Evolutionary conservation across 1,284 basidiomycete species (phyloP), one percentile per base, ranked within the genome.

Genomic region (Retiboletus fuscus): DNA sequence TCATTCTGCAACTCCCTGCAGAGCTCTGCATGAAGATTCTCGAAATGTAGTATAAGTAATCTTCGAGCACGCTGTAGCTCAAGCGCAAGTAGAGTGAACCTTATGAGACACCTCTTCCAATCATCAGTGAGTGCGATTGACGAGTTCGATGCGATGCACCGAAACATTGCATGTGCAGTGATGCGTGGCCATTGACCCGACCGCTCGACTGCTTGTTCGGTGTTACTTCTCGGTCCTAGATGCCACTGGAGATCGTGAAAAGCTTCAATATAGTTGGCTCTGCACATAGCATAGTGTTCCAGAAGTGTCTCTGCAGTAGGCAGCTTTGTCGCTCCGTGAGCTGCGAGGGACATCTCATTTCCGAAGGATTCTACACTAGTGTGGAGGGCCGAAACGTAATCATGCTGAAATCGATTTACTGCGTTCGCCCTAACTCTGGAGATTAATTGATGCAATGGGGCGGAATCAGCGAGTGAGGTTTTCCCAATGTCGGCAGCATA

Each of bases 1-100:
- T 49, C 72, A 53, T 85, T 84, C 28, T 77, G 69, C 2, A 81
- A 63, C 67, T 87, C 87, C 73, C 78, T 83, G 24, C 43, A 69
- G 55, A 83, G 77, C 2, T 85, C 84, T 30, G 82, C 79, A 1
- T 68, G 15, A 7, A 69, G 71, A 16, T 66, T 67, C 2, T 57
- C 64, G 3, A 72, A 16, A 3, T 5, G 26, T 11, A 77, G 26
- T 26, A 20, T 61, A 34, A 77, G 66, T 8, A 76, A 22, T 46
- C 74, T 60, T 39, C 75, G 13, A 34, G 83, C 77, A n/a, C 81
- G 81, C 61, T 87, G 86, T 43, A 81, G 76, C 20, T 69, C 55
- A 1, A 86, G 30, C 22, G 22, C 55, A 22, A 41, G 8, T 8
- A 46, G 13, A 22, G 16, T 46, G 18, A 41, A 41, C 39, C 12